Percentiles rank a stretch among this genome's conserved stretches.
Evolutionary conservation across 1,284 basidiomycete species (phyloP).

Genomic region (Cutaneotrichosporon cutaneum): DNA sequence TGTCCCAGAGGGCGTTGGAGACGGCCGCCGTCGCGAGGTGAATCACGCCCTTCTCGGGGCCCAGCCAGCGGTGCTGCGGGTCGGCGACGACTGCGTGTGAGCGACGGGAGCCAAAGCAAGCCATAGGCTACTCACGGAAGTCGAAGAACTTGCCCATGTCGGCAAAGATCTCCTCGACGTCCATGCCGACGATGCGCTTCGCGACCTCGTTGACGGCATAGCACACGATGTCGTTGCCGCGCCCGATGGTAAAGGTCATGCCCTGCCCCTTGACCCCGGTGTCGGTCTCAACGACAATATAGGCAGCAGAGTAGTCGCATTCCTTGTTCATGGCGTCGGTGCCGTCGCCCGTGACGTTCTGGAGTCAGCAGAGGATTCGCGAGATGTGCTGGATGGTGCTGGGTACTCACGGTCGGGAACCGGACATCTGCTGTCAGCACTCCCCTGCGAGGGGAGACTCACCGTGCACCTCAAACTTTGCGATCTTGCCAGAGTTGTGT

Average conservation of each 20-base stretch:
- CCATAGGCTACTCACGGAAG: constrained; percentile 39
- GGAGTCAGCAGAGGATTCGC: constrained; percentile 28
- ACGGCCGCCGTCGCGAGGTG: constrained; percentile 59
- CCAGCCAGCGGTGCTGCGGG: constrained; percentile 82
- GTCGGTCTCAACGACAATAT: constrained; percentile 70
- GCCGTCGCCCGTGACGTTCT: constrained; percentile 72
- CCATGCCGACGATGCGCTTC: constrained; percentile 76
- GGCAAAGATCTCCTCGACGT: constrained; percentile 74
- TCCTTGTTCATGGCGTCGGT: constrained; percentile 92
- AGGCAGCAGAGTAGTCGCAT: constrained; percentile 93
- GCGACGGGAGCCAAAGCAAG: not conserved
- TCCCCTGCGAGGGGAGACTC: constrained; percentile 15
- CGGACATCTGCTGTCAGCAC: constrained; percentile 62
- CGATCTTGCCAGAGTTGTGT: constrained; percentile 43
- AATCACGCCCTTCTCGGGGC: constrained; percentile 58
- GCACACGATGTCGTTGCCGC: constrained; percentile 91
- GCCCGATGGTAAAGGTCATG: constrained; percentile 96
- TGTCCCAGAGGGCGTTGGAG: constrained; percentile 57
- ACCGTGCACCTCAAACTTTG: constrained; percentile 51
- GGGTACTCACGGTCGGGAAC: constrained; percentile 66
- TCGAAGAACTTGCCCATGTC: constrained; percentile 70
- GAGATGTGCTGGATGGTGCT: too few relatives aligned
- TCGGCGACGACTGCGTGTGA: constrained; percentile 65
- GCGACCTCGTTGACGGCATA: constrained; percentile 75
- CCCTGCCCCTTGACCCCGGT: constrained; percentile 74